These are phyloP conservation scores for Apophysomyces trapeziformis DNA, from an alignment of 371 early-diverging fungal genomes.

Conservation along the genomic window DNA sequence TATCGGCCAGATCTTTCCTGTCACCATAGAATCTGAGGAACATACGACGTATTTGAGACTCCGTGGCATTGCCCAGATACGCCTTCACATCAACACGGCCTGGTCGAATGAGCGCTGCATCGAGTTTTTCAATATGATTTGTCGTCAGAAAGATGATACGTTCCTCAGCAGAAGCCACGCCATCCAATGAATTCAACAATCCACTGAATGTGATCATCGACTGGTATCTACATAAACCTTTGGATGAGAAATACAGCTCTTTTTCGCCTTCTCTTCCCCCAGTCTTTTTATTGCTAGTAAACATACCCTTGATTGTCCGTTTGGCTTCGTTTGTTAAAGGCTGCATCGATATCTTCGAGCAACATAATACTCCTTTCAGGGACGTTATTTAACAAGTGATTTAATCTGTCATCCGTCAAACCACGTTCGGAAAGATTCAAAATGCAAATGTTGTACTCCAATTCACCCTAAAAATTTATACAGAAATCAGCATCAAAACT, in stretches of 20 bases:
- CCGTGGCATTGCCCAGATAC: constrained; percentile 85
- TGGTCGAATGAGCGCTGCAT: constrained; percentile 97
- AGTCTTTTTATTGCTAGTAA: too few relatives aligned
- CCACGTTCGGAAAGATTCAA: constrained; percentile 93
- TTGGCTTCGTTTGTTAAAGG: constrained; percentile 80
- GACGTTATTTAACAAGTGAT: constrained; percentile 90
- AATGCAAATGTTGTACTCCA: constrained; percentile 97
- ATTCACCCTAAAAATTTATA: constrained; percentile 64
- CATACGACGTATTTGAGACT: constrained; percentile 79
- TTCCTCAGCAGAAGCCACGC: constrained; percentile 98
- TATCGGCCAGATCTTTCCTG: constrained; percentile 61
- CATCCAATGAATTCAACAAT: constrained; percentile 98
- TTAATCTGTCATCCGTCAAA: constrained; percentile 95
- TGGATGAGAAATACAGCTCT: background rate
- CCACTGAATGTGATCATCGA: constrained; percentile 99
- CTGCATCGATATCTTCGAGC: constrained; percentile 99
- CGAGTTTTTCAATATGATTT: constrained; percentile 95
- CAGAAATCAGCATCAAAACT: background rate
- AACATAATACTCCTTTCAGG: constrained; percentile 97
- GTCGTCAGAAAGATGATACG: constrained; percentile 99
- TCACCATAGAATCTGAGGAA: constrained; percentile 88
- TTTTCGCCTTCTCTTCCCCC: constrained; percentile 10
- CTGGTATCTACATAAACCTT: constrained; percentile 50
- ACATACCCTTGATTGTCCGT: constrained; percentile 62
- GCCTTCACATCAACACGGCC: constrained; percentile 98